Conservation (phyloP, 176 grass and related monocot species). For the Bonia amplexicaulis region DNA sequence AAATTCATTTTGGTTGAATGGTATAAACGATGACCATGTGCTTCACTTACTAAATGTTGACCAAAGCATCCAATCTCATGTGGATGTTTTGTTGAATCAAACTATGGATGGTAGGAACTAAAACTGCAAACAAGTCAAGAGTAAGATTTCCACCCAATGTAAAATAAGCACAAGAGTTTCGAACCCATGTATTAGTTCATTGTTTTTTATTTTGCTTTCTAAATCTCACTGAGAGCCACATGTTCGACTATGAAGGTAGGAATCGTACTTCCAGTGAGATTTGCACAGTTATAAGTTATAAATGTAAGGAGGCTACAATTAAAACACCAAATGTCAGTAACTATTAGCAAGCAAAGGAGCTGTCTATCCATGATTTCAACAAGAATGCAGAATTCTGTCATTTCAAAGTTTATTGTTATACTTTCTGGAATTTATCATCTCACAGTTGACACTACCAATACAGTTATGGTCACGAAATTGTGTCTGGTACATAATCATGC, state of each 20-base stretch:
- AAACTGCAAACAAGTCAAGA: not conserved
- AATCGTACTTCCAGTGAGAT: not conserved
- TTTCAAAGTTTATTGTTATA: not conserved
- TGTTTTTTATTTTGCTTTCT: not conserved
- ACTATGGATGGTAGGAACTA: not conserved
- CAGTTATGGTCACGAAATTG: not conserved
- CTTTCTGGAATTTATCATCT: not conserved
- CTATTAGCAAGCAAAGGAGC: not conserved
- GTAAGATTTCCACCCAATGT: not conserved
- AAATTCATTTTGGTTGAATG: slow-evolving; percentile 8
- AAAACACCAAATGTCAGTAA: not conserved
- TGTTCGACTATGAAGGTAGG: not conserved
- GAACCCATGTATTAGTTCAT: not conserved
- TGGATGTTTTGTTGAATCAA: not conserved
- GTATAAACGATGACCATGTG: slow-evolving; percentile 1
- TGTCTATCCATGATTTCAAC: not conserved
- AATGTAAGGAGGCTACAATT: not conserved
- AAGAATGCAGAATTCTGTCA: not conserved
- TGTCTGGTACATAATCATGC: not conserved
- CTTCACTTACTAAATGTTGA: not conserved
- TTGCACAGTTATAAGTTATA: not conserved
- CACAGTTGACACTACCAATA: not conserved
- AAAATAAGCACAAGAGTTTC: not conserved
- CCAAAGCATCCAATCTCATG: slow-evolving; percentile 1
- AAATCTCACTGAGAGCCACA: not conserved